phyloP scores from a whole-genome alignment of 352 stramenopile species.

The Phytophthora parvispora region DNA sequence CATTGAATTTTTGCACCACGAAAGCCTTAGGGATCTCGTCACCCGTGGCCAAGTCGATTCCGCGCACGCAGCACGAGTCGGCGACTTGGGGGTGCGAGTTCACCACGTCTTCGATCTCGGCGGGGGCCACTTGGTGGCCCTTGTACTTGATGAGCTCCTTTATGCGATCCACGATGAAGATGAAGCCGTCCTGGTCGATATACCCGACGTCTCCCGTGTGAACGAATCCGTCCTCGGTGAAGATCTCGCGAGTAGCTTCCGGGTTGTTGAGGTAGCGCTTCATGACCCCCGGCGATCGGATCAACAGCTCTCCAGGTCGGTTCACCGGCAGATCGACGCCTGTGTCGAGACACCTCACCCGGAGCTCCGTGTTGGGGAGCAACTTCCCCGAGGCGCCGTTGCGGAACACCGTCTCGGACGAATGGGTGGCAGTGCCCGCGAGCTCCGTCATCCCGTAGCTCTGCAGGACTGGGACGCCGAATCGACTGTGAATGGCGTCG shows the following conservation, averaged over 20 bases:
- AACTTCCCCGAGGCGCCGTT: conserved; percentile 41
- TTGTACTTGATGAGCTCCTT: conserved; percentile 98
- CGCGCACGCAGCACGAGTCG: conserved; percentile 81
- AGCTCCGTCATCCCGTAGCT: conserved; percentile 75
- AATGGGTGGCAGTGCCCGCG: conserved; percentile 58
- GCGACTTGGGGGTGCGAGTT: conserved; percentile 74
- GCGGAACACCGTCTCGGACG: conserved; percentile 30
- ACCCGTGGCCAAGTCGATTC: conserved; percentile 66
- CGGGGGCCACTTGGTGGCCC: conserved; percentile 92
- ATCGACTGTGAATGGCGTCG: conserved; percentile 58
- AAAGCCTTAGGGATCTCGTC: conserved; percentile 93
- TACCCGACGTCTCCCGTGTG: conserved; percentile 93
- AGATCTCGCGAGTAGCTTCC: conserved; percentile 79
- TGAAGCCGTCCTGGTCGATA: conserved; percentile 92
- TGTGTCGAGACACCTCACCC: conserved; percentile 45
- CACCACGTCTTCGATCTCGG: conserved; percentile 93
- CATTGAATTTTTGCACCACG: conserved; percentile 82
- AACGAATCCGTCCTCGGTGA: conserved; percentile 85
- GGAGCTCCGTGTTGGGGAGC: conserved; percentile 47
- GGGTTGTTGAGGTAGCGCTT: conserved; percentile 69
- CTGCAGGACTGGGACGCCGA: conserved; percentile 60
- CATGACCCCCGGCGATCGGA: conserved; percentile 55
- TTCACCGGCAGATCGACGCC: conserved; percentile 36
- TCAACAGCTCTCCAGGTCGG: conserved; percentile 73
- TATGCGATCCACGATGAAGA: conserved; percentile 94